Percentiles rank a stretch among this genome's conserved stretches.
phyloP scores from a whole-genome alignment of 169 alveolate genomes.

The Ichthyophthirius multifiliis region DNA sequence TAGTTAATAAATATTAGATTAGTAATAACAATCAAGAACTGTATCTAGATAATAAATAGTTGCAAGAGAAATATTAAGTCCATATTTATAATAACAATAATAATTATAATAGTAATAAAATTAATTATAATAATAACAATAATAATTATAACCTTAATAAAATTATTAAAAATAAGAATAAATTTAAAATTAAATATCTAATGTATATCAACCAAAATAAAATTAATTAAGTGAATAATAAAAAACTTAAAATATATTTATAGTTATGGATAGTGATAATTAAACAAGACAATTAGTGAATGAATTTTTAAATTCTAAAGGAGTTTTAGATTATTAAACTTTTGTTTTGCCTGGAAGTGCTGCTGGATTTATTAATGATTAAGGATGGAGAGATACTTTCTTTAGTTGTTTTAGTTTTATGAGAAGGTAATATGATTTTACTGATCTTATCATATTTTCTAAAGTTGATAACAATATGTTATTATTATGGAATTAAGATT shows the following conservation, averaged over 20 bases:
- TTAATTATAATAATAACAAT: not conserved
- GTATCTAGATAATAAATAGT: too few relatives aligned
- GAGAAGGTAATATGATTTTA: not conserved
- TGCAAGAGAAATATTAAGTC: not conserved
- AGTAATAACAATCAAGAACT: too few relatives aligned
- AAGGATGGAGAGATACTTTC: slow-evolving; percentile 7
- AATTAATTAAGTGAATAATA: not conserved
- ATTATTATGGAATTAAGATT: not conserved
- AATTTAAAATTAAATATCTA: too few relatives aligned
- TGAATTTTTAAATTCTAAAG: not conserved
- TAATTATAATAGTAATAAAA: not conserved
- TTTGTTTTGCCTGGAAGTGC: not conserved
- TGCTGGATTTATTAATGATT: not conserved
- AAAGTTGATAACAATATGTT: not conserved
- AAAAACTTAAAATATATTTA: not conserved
- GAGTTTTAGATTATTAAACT: not conserved
- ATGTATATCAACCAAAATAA: not conserved
- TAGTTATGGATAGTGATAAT: not conserved
- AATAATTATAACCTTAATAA: not conserved
- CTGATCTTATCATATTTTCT: not conserved
- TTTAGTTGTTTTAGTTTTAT: not conserved
- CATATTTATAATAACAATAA: not conserved
- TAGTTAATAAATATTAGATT: too few relatives aligned
- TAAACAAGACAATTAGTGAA: not conserved
- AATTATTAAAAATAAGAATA: not conserved